phyloP scores from a whole-genome alignment of 2,329 filamentous ascomycete genomes.

The Cercospora canescens region DNA sequence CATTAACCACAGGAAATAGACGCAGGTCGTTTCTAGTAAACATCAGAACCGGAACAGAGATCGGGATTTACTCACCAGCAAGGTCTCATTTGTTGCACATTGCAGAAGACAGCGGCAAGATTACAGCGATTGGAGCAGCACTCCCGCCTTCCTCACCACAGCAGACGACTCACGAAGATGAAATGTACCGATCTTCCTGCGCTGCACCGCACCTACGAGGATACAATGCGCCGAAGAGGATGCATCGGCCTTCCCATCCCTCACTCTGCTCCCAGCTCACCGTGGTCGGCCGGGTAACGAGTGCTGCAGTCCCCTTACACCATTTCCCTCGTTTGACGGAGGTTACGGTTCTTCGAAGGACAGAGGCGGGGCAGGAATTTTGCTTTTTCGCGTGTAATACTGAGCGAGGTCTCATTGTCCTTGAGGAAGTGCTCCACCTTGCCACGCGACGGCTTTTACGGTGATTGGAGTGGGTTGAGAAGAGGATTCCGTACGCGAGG shows the following conservation, averaged over 20 bases:
- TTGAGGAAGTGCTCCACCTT: conserved; percentile 56
- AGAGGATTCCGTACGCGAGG: neutral
- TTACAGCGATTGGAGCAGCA: neutral
- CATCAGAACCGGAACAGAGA: neutral
- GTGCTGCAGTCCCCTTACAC: conserved; percentile 6
- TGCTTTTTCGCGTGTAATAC: conserved; percentile 54
- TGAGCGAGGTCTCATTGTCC: conserved; percentile 54
- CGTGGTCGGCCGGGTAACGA: neutral
- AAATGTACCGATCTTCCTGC: neutral
- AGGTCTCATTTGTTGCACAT: neutral
- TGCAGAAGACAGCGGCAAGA: neutral
- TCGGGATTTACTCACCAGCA: neutral
- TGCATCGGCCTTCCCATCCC: conserved; percentile 3
- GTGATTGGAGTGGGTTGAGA: neutral
- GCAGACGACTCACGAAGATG: neutral
- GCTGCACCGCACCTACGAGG: neutral
- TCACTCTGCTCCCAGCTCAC: neutral
- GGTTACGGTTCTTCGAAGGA: conserved; percentile 12
- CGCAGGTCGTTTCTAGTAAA: neutral
- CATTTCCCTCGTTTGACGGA: conserved; percentile 1
- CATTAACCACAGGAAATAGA: neutral
- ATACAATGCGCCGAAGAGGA: neutral
- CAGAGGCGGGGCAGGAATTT: conserved; percentile 21
- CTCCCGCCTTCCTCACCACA: neutral
- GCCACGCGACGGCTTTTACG: conserved; percentile 41